These are phyloP conservation scores for Abrus pulchellus DNA, from an alignment of 306 rosid species.

Conservation along the genomic window DNA sequence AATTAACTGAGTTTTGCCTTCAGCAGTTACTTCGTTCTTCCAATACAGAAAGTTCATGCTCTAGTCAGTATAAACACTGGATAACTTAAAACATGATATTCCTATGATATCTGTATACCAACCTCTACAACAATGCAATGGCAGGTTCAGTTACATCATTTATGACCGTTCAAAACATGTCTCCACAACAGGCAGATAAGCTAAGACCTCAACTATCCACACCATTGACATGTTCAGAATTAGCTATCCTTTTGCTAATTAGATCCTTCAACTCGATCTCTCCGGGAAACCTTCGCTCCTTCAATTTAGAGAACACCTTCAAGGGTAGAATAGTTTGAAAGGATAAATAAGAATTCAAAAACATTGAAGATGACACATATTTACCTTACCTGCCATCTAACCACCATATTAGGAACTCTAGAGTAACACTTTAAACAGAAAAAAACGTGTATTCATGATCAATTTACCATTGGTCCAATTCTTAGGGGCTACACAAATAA, in stretches of 20 bases:
- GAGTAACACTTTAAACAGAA: conserved; percentile 11
- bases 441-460: background rate
- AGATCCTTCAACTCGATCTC: conserved; percentile 75
- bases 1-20: conserved; percentile 16
- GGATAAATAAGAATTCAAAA: conserved; percentile 36
- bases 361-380: conserved; percentile 24
- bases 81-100: conserved; percentile 38
- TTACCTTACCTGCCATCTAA: conserved; percentile 14
- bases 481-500: conserved; percentile 26
- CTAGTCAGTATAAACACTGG: conserved; percentile 30
- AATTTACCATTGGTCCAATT: conserved; percentile 4
- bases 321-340: conserved; percentile 43
- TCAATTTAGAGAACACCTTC: conserved; percentile 86
- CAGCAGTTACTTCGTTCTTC: conserved; percentile 31
- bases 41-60: conserved; percentile 26
- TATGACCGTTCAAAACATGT: conserved; percentile 32
- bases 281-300: conserved; percentile 81
- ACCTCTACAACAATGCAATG: conserved; percentile 40
- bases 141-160: conserved; percentile 39
- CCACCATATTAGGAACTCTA: background rate
- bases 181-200: conserved; percentile 2
- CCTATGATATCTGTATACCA: conserved; percentile 10
- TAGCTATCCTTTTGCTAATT: conserved; percentile 56
- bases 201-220: conserved; percentile 50
- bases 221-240: conserved; percentile 55